These are phyloP conservation scores for Penicillium corylophilum DNA, from an alignment of 2,329 filamentous ascomycete species.

Conservation along the genomic window DNA sequence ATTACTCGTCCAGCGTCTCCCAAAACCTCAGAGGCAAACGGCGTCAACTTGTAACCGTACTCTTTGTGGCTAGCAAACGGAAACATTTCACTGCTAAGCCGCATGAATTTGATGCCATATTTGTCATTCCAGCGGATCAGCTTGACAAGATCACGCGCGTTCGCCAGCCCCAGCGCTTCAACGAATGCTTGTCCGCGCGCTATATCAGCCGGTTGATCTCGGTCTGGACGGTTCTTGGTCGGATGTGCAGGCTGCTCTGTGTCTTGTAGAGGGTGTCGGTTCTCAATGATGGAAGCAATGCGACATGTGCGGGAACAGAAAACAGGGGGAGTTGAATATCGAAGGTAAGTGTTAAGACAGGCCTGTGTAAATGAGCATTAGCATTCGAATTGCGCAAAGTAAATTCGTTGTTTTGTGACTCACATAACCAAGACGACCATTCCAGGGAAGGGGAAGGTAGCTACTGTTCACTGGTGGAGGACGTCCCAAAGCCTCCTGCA, in stretches of 20 bases:
- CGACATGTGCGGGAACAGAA: slow-evolving; percentile 91
- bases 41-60: slow-evolving; percentile 79
- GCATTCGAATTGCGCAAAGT: not conserved
- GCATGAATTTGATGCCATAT: slow-evolving; percentile 88
- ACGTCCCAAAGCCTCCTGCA: slow-evolving; percentile 59
- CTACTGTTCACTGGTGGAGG: slow-evolving; percentile 79
- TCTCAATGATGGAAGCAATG: slow-evolving; percentile 85
- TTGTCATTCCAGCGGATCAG: slow-evolving; percentile 90
- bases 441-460: slow-evolving; percentile 85
- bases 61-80: slow-evolving; percentile 88
- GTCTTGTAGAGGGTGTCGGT: slow-evolving; percentile 76
- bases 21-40: slow-evolving; percentile 77
- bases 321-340: slow-evolving; percentile 75
- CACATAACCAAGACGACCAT: slow-evolving; percentile 84
- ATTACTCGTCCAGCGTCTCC: slow-evolving; percentile 75
- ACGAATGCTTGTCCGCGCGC: slow-evolving; percentile 70
- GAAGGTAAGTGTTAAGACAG: slow-evolving; percentile 88
- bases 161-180: slow-evolving; percentile 73
- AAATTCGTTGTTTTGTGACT: slow-evolving; percentile 31
- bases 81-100: slow-evolving; percentile 94
- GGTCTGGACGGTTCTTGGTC: slow-evolving; percentile 84
- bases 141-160: slow-evolving; percentile 78
- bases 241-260: slow-evolving; percentile 74
- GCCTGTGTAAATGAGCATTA: slow-evolving; percentile 53
- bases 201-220: slow-evolving; percentile 63